Evolutionary conservation across 2,329 filamentous ascomycete genomes (phyloP).

Genomic region (Fusarium tricinctum): DNA sequence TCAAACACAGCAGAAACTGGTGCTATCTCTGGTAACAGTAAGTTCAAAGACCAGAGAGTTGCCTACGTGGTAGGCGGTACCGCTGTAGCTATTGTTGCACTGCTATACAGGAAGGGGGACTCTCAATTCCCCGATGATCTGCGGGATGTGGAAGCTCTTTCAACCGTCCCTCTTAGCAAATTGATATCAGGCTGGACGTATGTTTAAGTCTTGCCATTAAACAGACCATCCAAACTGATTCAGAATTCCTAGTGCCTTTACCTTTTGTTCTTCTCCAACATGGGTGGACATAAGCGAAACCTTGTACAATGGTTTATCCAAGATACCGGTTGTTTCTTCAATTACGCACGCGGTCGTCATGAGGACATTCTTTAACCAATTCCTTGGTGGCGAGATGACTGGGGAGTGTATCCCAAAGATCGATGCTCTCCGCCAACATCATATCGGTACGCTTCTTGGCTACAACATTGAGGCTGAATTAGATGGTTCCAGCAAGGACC

Average conservation of each 20-base stretch:
- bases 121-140: too few species aligned
- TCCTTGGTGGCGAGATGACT: slow-evolving; percentile 32
- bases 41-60: too few species aligned
- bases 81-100: too few species aligned
- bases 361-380: slow-evolving; percentile 41
- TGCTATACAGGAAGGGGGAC: too few species aligned
- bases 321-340: slow-evolving; percentile 38
- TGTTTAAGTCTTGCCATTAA: background rate
- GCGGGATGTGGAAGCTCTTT: too few species aligned
- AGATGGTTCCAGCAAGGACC: slow-evolving; percentile 44
- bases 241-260: slow-evolving; percentile 3
- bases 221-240: too few species aligned
- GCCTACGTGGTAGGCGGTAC: too few species aligned
- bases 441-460: slow-evolving; percentile 39
- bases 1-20: too few species aligned
- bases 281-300: slow-evolving; percentile 41
- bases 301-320: slow-evolving; percentile 29
- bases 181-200: slow-evolving; percentile 21
- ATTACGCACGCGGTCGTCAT: slow-evolving; percentile 33
- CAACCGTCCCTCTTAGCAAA: background rate
- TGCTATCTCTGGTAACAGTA: too few species aligned
- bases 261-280: slow-evolving; percentile 42
- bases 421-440: slow-evolving; percentile 20
- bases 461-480: slow-evolving; percentile 43
- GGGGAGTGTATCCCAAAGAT: slow-evolving; percentile 42